Evolutionary conservation across 768 basidiomycete species (phyloP).

Genomic region (Postia placenta): DNA sequence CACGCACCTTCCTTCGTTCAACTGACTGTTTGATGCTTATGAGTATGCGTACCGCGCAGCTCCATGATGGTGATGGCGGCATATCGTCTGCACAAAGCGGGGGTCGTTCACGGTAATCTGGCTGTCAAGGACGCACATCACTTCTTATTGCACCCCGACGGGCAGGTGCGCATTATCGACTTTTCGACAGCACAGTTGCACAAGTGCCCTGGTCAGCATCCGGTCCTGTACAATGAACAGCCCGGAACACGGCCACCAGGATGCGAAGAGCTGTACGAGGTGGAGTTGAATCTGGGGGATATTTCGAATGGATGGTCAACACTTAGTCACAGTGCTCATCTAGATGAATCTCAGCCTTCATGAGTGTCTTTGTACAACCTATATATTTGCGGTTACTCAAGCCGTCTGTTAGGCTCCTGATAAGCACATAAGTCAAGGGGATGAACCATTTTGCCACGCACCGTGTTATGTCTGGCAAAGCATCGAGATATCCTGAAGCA

Average conservation of each 20-base stretch:
- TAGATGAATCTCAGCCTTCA: too few relatives aligned
- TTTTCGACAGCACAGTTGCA: slow-evolving; percentile 17
- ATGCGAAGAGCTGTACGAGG: not conserved
- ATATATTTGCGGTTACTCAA: too few relatives aligned
- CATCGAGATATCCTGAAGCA: too few relatives aligned
- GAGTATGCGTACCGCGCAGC: too few relatives aligned
- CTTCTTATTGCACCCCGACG: slow-evolving; percentile 24
- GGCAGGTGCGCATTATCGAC: slow-evolving; percentile 30
- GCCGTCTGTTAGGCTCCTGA: too few relatives aligned
- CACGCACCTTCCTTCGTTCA: too few relatives aligned
- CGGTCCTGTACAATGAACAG: not conserved
- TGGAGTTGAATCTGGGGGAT: not conserved
- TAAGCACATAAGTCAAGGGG: too few relatives aligned
- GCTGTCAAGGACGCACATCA: slow-evolving; percentile 24
- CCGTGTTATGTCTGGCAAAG: too few relatives aligned
- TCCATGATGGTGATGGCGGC: slow-evolving; percentile 25
- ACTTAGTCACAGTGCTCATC: too few relatives aligned
- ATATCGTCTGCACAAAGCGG: slow-evolving; percentile 31
- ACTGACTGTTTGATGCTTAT: too few relatives aligned
- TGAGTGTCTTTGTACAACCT: too few relatives aligned
- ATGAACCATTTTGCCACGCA: too few relatives aligned
- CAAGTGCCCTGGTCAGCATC: not conserved
- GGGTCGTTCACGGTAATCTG: slow-evolving; percentile 31
- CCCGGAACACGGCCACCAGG: not conserved
- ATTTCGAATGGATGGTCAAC: not conserved